These are phyloP conservation scores for Suhomyces anneliseae DNA, from an alignment of 1,139 yeast species.

Conservation along the genomic window DNA sequence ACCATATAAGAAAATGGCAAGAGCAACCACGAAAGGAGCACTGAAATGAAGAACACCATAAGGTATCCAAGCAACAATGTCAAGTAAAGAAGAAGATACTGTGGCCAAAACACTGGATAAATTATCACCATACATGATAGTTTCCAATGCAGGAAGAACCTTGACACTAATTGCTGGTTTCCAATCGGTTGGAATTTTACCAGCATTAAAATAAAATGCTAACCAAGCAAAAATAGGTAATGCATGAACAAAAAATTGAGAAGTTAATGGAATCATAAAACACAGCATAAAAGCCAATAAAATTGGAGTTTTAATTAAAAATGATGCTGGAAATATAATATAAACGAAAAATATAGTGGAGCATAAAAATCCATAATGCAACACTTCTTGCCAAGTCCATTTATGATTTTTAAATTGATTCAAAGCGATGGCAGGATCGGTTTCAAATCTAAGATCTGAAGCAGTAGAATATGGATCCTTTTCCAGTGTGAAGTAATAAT, in stretches of 20 bases:
- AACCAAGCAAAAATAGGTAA: constrained; percentile 90
- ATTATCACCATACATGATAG: constrained; percentile 91
- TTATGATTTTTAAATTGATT: constrained; percentile 49
- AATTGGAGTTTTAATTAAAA: constrained; percentile 47
- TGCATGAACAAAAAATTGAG: constrained; percentile 84
- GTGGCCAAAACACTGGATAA: constrained; percentile 84
- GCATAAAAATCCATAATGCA: constrained; percentile 53
- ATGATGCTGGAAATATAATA: constrained; percentile 52
- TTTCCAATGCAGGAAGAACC: constrained; percentile 90
- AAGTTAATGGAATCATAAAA: constrained; percentile 66
- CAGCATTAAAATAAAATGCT: constrained; percentile 75
- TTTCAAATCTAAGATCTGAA: constrained; percentile 59
- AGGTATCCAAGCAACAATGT: constrained; percentile 92
- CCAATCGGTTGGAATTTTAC: constrained; percentile 72
- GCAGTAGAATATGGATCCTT: constrained; percentile 55
- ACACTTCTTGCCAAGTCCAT: constrained; percentile 46
- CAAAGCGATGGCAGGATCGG: constrained; percentile 53
- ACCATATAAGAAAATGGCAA: constrained; percentile 76
- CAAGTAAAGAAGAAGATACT: constrained; percentile 64
- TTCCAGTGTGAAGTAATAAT: constrained; percentile 57
- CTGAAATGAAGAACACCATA: constrained; percentile 90
- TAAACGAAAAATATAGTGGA: constrained; percentile 53
- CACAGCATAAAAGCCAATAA: constrained; percentile 35
- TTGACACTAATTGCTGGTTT: constrained; percentile 91
- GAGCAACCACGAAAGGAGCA: constrained; percentile 86